Percentiles rank a stretch among this genome's conserved stretches.
phyloP scores from a whole-genome alignment of 306 rosid genomes.

The Coriaria nepalensis region DNA sequence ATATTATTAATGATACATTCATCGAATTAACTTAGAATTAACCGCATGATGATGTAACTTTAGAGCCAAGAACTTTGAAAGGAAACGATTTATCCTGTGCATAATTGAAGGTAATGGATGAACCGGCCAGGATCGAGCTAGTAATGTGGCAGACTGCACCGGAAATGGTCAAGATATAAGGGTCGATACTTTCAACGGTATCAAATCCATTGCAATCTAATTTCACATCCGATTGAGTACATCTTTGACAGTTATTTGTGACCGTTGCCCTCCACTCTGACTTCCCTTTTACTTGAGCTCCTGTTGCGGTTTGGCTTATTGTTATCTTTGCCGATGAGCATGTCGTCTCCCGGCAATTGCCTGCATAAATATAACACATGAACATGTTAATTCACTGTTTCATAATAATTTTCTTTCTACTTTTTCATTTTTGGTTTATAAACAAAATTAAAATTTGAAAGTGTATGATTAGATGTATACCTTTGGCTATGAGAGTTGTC shows the following conservation, averaged over 20 bases:
- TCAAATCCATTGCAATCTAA: constrained; percentile 22
- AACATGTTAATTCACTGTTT: background rate
- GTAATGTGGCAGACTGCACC: constrained; percentile 15
- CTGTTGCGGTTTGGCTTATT: background rate
- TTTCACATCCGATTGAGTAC: constrained; percentile 18
- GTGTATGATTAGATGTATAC: background rate
- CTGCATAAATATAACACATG: background rate
- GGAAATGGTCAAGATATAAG: constrained; percentile 11
- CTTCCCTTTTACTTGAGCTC: constrained; percentile 1
- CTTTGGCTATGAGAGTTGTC: too few species aligned
- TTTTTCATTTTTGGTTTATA: too few species aligned
- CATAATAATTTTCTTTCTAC: too few species aligned
- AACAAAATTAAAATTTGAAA: background rate
- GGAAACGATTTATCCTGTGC: constrained; percentile 6
- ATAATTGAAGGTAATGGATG: constrained; percentile 11
- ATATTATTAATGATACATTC: too few species aligned
- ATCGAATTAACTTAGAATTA: too few species aligned
- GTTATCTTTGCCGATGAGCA: background rate
- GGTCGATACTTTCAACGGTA: constrained; percentile 11
- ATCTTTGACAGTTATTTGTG: too few species aligned
- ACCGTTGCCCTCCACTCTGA: constrained; percentile 1
- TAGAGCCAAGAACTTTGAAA: too few species aligned
- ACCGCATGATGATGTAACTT: too few species aligned
- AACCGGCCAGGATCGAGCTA: background rate
- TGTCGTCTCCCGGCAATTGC: constrained; percentile 2